Percentiles rank a stretch among this genome's conserved stretches.
Evolutionary conservation across 1,284 basidiomycete genomes (phyloP).

Genomic region (Nidula niveotomentosa): DNA sequence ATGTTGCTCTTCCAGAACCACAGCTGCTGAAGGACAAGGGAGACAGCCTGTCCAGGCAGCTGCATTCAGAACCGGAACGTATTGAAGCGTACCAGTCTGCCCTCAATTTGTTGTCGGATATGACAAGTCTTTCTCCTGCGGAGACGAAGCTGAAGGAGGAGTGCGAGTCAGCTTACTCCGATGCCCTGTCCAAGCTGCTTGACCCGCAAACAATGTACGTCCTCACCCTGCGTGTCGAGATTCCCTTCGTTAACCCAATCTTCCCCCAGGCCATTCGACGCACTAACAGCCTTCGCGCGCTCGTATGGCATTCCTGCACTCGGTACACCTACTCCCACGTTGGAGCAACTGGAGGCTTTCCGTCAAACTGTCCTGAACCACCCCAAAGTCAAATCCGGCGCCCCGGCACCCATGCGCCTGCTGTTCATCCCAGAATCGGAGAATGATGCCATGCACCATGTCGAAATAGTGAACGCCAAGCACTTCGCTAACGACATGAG

Average conservation of each 20-base stretch:
- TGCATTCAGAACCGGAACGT: neutral
- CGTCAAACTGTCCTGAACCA: neutral
- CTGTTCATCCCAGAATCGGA: neutral
- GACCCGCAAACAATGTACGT: neutral
- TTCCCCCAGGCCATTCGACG: neutral
- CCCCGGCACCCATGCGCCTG: neutral
- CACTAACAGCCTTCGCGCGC: neutral
- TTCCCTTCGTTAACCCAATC: neutral
- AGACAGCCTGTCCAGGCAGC: neutral
- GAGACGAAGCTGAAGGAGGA: neutral
- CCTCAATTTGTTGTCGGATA: neutral
- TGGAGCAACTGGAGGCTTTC: neutral
- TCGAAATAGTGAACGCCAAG: neutral
- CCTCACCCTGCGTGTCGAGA: neutral
- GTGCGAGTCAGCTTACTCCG: neutral
- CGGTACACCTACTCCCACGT: neutral
- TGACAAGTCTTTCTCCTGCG: neutral
- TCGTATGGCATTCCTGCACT: neutral
- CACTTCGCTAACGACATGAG: neutral
- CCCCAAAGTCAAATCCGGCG: neutral
- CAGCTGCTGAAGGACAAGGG: neutral
- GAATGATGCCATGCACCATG: neutral
- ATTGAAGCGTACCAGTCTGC: neutral
- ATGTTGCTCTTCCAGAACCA: neutral
- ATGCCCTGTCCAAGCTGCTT: neutral